Conservation (phyloP, 208 protist genomes). For the Crithidia bombi region DNA sequence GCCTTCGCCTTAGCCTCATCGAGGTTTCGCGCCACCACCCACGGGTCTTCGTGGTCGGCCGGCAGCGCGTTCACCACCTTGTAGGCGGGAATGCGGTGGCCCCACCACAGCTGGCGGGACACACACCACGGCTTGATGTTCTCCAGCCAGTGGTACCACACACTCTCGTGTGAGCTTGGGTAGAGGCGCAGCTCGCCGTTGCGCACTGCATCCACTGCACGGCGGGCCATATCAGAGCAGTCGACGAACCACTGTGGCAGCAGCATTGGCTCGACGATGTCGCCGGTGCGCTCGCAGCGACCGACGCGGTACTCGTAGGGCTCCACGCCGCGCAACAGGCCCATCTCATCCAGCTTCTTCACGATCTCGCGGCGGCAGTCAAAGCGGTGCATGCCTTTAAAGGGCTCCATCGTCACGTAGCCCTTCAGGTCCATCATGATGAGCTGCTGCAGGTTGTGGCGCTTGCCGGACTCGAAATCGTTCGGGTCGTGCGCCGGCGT, state of each 20-base stretch:
- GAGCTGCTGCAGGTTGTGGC: constrained; percentile 96
- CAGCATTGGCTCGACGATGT: constrained; percentile 99
- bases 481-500: constrained; percentile 99
- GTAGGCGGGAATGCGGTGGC: constrained; percentile 99
- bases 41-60: constrained; percentile 68
- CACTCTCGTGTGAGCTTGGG: constrained; percentile 90
- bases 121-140: constrained; percentile 98
- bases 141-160: constrained; percentile 97
- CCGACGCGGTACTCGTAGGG: constrained; percentile 96
- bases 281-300: constrained; percentile 96
- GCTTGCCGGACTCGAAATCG: constrained; percentile 98
- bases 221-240: constrained; percentile 89
- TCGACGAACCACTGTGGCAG: constrained; percentile 99
- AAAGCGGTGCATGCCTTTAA: constrained; percentile 97
- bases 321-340: constrained; percentile 90
- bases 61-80: constrained; percentile 61
- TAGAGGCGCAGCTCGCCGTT: constrained; percentile 95
- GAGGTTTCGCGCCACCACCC: constrained; percentile 93
- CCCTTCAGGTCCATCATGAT: constrained; percentile 97
- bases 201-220: constrained; percentile 83
- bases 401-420: constrained; percentile 91
- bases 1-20: constrained; percentile 96
- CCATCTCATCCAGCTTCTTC: constrained; percentile 91
- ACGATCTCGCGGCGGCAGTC: constrained; percentile 93
- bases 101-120: constrained; percentile 99